A percentile compares a stretch with the other conserved stretches of the same genome.
phyloP scores from a whole-genome alignment of 305 asterid species.

The Nicotiana rustica region DNA sequence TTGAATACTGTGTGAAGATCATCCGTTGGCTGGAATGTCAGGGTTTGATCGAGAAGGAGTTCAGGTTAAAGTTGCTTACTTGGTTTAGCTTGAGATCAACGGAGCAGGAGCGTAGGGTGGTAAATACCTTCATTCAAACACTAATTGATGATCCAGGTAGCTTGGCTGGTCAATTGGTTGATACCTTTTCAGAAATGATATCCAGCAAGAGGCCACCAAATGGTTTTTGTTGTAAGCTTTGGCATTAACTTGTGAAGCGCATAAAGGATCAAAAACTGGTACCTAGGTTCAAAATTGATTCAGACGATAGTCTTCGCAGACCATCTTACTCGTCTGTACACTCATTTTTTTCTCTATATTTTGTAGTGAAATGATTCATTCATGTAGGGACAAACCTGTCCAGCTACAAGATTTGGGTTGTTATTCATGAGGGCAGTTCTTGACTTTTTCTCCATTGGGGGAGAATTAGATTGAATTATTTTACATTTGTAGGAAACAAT shows the following conservation, averaged over 20 bases:
- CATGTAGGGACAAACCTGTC: constrained; percentile 31
- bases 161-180: constrained; percentile 93
- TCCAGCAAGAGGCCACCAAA: constrained; percentile 78
- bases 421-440: constrained; percentile 45
- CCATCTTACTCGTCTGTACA: constrained; percentile 27
- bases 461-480: constrained; percentile 29
- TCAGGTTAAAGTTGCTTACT: constrained; percentile 83
- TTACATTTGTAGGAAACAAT: constrained; percentile 35
- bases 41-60: constrained; percentile 74
- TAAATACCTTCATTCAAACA: constrained; percentile 81
- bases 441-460: constrained; percentile 52
- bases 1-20: constrained; percentile 84
- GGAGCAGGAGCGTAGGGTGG: constrained; percentile 91
- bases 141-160: constrained; percentile 84
- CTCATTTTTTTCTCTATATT: constrained; percentile 11
- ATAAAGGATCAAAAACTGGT: constrained; percentile 19
- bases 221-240: constrained; percentile 79
- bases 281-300: neutral
- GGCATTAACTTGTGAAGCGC: constrained; percentile 50
- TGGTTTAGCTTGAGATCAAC: constrained; percentile 93
- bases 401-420: constrained; percentile 40
- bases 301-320: constrained; percentile 17
- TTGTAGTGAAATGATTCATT: constrained; percentile 35
- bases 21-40: constrained; percentile 94
- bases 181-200: constrained; percentile 79